Evolutionary conservation across 441 rosid species (phyloP), one percentile per base, ranked within the genome.

Genomic region (Populus hybrid): DNA sequence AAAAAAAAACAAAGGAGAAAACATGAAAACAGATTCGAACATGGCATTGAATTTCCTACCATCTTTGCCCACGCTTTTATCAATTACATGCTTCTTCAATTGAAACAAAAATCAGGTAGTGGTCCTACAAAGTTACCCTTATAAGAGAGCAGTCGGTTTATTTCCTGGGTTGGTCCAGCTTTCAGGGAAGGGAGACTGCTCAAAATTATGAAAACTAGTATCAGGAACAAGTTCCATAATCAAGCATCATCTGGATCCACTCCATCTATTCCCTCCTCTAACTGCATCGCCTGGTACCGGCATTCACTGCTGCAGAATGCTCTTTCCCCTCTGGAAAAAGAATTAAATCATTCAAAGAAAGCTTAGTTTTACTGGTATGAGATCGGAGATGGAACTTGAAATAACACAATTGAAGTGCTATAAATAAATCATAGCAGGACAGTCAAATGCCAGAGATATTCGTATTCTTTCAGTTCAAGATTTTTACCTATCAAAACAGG

Each of bases 271-370:
- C 67, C 82, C 35, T 85, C 92, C 23, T 88, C 95, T 14, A 84
- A 74, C 87, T 87, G 76, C 87, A 95, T 93, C 86, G 87, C 91
- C 84, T 86, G 81, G 57, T 86, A 79, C 79, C 97, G 80, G 89
- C 99, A 95, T 80, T 92, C 98, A 21, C 76, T 65, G 85, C 98
- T 95, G 92, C 99, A 95, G 69, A 95, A 95, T 36, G 98, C 96
- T 84, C 88, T 93, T 80, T 93, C 98, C 35, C 98, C 98, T 81
- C 96, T 95, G 86, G 32, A 30, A 78, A 70, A 1, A 70, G 1
- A 70, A 70, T 50, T 57, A 36, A 32, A 42, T 16, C 18, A 38
- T 35, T 69, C 26, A 70, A n/a, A 77, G 28, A 50, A 35, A 30
- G 38, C 30, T 10, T 20, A 30, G 12, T 21, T 46, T n/a, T 40